These are phyloP conservation scores for Cunninghamia lanceolata DNA, from an alignment of 75 land plant genomes.

Conservation along the genomic window DNA sequence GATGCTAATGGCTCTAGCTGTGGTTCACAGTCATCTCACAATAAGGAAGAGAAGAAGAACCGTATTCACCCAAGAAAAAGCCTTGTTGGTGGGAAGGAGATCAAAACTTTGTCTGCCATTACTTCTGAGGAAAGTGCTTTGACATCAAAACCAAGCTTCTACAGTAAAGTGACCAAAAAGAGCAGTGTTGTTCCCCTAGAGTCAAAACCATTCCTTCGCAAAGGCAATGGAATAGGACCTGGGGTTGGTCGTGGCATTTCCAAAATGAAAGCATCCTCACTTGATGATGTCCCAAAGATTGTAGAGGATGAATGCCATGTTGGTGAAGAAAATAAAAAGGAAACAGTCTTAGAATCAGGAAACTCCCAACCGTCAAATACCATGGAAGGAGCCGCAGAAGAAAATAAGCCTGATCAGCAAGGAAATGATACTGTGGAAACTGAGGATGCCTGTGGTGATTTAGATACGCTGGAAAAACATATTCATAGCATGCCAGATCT, in stretches of 20 bases:
- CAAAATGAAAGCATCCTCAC: constrained; percentile 32
- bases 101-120: background rate
- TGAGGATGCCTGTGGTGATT: background rate
- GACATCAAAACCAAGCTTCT: constrained; percentile 34
- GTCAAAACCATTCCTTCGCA: constrained; percentile 72
- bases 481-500: background rate
- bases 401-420: constrained; percentile 4
- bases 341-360: constrained; percentile 47
- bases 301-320: constrained; percentile 21
- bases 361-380: constrained; percentile 22
- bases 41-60: constrained; percentile 33
- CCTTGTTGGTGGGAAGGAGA: background rate
- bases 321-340: constrained; percentile 38
- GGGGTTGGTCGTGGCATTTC: constrained; percentile 42
- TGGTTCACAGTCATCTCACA: constrained; percentile 7
- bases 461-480: background rate
- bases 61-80: constrained; percentile 16
- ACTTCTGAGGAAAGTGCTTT: background rate
- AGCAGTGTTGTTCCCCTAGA: constrained; percentile 75
- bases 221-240: constrained; percentile 64
- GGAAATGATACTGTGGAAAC: background rate
- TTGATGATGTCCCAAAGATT: constrained; percentile 31
- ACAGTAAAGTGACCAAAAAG: constrained; percentile 52
- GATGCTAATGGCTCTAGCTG: background rate
- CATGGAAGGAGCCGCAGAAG: background rate